Evolutionary conservation across 2,329 filamentous ascomycete genomes (phyloP).

Genomic region (Fonsecaea erecta): DNA sequence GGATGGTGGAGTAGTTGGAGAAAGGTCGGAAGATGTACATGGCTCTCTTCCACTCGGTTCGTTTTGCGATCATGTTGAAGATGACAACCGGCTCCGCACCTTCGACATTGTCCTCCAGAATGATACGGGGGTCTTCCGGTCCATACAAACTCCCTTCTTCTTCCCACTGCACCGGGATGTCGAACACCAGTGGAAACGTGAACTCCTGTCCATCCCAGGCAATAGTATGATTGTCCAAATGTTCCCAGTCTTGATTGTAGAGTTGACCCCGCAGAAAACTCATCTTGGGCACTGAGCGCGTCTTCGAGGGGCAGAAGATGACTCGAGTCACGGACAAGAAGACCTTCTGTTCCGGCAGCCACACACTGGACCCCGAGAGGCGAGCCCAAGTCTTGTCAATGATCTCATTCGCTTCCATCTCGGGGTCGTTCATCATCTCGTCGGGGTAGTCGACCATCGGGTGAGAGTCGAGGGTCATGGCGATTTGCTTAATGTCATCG

Average conservation of each 20-base stretch:
- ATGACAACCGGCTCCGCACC: constrained; percentile 39
- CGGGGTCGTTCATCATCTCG: constrained; percentile 28
- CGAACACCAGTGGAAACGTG: constrained; percentile 36
- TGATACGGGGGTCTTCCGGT: constrained; percentile 39
- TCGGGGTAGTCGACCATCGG: constrained; percentile 34
- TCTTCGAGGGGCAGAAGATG: constrained; percentile 34
- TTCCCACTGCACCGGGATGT: constrained; percentile 35
- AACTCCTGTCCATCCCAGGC: constrained; percentile 35
- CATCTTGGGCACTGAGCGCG: constrained; percentile 36
- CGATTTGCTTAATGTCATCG: constrained; percentile 37
- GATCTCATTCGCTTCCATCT: constrained; percentile 23
- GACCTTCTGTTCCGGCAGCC: constrained; percentile 34
- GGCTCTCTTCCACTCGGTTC: constrained; percentile 32
- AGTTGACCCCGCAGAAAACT: constrained; percentile 39
- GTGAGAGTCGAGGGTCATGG: constrained; percentile 28
- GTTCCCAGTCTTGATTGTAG: constrained; percentile 38
- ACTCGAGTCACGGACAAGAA: constrained; percentile 35
- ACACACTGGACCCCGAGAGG: constrained; percentile 36
- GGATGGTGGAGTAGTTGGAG: constrained; percentile 33
- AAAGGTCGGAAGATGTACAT: constrained; percentile 39
- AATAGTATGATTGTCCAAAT: constrained; percentile 36
- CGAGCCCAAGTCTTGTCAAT: constrained; percentile 33
- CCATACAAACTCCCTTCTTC: constrained; percentile 34
- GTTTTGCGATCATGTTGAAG: constrained; percentile 39
- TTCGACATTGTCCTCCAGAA: constrained; percentile 38